Conservation (phyloP, 139 green algal genomes). For the Eudorina sp. region DNA sequence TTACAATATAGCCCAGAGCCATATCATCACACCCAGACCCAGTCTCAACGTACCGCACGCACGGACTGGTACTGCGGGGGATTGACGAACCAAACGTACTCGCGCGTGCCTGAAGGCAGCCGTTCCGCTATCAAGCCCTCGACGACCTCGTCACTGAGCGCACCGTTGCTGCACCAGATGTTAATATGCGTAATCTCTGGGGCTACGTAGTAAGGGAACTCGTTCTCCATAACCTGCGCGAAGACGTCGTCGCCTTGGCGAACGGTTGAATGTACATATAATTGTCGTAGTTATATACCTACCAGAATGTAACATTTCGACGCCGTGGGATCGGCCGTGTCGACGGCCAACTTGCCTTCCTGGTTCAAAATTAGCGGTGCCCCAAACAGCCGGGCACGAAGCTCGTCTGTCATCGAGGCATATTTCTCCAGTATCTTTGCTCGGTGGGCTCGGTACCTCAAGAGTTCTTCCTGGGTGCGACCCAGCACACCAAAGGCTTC, state of each 20-base stretch:
- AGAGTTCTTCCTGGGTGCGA: background rate
- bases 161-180: slow-evolving; percentile 18
- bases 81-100: slow-evolving; percentile 34
- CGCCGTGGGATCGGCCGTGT: background rate
- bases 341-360: slow-evolving; percentile 7
- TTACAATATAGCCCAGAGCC: too few relatives aligned
- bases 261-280: background rate
- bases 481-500: slow-evolving; percentile 16
- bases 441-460: background rate
- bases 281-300: background rate
- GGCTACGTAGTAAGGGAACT: slow-evolving; percentile 27
- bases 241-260: background rate
- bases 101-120: slow-evolving; percentile 6
- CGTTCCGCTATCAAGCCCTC: background rate
- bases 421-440: slow-evolving; percentile 3
- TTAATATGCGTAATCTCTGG: slow-evolving; percentile 10
- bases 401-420: background rate
- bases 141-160: background rate
- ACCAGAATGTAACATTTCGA: slow-evolving; percentile 2
- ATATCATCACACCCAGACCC: background rate
- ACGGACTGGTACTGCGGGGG: slow-evolving; percentile 27
- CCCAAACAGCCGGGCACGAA: background rate
- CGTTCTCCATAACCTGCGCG: slow-evolving; percentile 22
- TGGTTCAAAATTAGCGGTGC: background rate
- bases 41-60: background rate